phyloP scores from a whole-genome alignment of 495 filamentous ascomycete genomes.

The Xylaria castorea region DNA sequence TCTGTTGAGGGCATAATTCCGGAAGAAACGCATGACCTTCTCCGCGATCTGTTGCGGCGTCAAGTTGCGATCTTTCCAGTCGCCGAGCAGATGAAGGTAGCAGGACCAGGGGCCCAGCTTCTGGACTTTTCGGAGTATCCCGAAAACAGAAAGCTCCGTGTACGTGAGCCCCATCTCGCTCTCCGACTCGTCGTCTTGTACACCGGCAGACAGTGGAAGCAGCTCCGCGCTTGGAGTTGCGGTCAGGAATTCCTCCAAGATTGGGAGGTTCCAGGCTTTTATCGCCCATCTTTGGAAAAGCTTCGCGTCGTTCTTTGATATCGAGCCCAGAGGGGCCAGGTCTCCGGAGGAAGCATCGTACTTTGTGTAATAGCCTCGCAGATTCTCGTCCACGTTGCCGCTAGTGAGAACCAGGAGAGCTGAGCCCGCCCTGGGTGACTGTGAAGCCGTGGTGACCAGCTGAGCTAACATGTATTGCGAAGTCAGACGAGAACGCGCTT shows the following conservation, averaged over 20 bases:
- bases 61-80: conserved; percentile 58
- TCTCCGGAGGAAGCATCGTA: conserved; percentile 70
- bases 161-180: conserved; percentile 59
- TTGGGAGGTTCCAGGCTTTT: conserved; percentile 63
- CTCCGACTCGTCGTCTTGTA: conserved; percentile 69
- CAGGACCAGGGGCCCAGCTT: conserved; percentile 69
- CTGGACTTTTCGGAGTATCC: conserved; percentile 63
- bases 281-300: conserved; percentile 70
- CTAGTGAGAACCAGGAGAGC: conserved; percentile 62
- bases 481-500: conserved; percentile 75
- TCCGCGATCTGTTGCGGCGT: conserved; percentile 40
- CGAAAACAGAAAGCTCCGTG: conserved; percentile 60
- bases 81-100: conserved; percentile 64
- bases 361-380: conserved; percentile 76
- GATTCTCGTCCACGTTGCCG: conserved; percentile 48
- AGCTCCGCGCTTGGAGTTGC: conserved; percentile 77
- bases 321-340: conserved; percentile 40
- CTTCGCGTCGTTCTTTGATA: conserved; percentile 71
- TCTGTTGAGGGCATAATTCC: conserved; percentile 57
- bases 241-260: conserved; percentile 68
- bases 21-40: conserved; percentile 67
- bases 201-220: conserved; percentile 69
- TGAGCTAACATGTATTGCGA: conserved; percentile 72
- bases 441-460: conserved; percentile 62
- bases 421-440: conserved; percentile 46